phyloP scores from a whole-genome alignment of 164 flowering plant species.

The Stephania japonica region DNA sequence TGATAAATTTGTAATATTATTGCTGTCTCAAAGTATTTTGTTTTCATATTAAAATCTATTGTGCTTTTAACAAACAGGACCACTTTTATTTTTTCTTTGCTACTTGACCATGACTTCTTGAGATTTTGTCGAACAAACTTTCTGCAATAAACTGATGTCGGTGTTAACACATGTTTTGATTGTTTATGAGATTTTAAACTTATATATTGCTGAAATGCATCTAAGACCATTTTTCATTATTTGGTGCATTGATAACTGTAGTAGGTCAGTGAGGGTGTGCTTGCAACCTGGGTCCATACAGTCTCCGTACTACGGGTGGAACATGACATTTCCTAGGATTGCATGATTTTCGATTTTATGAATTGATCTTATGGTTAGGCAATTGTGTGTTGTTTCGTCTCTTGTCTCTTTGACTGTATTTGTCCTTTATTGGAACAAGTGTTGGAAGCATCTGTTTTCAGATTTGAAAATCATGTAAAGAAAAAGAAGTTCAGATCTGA shows the following conservation, averaged over 20 bases:
- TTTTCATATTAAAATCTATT: background rate
- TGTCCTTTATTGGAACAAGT: background rate
- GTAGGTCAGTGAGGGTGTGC: background rate
- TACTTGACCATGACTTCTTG: background rate
- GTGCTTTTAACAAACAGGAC: background rate
- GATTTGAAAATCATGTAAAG: too few species aligned
- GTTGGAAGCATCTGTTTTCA: too few species aligned
- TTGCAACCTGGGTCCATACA: background rate
- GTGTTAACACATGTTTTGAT: background rate
- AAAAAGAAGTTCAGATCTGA: too few species aligned
- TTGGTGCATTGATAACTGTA: background rate
- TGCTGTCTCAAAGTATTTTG: background rate
- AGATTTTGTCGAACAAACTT: background rate
- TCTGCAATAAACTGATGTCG: background rate
- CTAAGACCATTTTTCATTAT: background rate
- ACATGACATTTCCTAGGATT: background rate
- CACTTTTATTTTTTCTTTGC: background rate
- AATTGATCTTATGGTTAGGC: background rate
- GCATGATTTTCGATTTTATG: background rate
- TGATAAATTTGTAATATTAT: slow-evolving; percentile 70
- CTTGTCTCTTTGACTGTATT: background rate
- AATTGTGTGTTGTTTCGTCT: background rate
- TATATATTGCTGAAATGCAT: background rate
- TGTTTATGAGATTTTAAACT: background rate
- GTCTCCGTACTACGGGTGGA: background rate